Conservation (phyloP, 2,329 filamentous ascomycete species). For the Pseudofabraea citricarpa region DNA sequence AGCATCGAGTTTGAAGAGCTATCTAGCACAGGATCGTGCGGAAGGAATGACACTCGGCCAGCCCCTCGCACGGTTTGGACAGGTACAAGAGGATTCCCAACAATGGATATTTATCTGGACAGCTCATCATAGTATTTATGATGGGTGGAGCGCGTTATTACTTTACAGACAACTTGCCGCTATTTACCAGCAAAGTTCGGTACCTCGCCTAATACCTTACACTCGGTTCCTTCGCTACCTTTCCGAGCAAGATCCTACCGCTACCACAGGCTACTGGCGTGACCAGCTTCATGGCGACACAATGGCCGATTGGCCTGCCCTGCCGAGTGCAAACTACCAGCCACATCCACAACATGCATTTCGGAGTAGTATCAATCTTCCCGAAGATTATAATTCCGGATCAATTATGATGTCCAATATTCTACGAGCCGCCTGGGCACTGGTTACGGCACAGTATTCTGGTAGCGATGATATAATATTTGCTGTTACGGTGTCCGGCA, state of each 20-base stretch:
- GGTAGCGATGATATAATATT: conserved; percentile 22
- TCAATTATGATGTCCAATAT: conserved; percentile 1
- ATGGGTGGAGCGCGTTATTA: conserved; percentile 6
- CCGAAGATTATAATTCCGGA: not conserved
- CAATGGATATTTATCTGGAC: conserved; percentile 9
- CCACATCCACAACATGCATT: not conserved
- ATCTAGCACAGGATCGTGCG: conserved; percentile 3
- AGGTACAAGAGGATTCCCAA: conserved; percentile 2
- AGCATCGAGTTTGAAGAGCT: conserved; percentile 8
- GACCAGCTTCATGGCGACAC: conserved; percentile 4
- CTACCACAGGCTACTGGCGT: conserved; percentile 2
- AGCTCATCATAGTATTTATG: conserved; percentile 13
- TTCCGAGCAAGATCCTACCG: not conserved
- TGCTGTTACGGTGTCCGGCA: conserved; percentile 36
- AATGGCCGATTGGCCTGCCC: conserved; percentile 2
- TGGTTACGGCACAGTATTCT: conserved; percentile 3
- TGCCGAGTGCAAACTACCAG: conserved; percentile 3
- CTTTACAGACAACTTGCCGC: conserved; percentile 1
- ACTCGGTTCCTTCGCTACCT: not conserved
- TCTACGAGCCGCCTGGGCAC: conserved; percentile 6
- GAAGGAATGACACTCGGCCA: conserved; percentile 1
- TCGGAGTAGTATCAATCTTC: not conserved
- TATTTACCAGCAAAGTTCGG: not conserved
- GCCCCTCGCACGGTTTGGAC: conserved; percentile 4
- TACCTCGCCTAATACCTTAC: not conserved